Conservation (phyloP, 2,329 filamentous ascomycete genomes). For the Penicillium sp. region DNA sequence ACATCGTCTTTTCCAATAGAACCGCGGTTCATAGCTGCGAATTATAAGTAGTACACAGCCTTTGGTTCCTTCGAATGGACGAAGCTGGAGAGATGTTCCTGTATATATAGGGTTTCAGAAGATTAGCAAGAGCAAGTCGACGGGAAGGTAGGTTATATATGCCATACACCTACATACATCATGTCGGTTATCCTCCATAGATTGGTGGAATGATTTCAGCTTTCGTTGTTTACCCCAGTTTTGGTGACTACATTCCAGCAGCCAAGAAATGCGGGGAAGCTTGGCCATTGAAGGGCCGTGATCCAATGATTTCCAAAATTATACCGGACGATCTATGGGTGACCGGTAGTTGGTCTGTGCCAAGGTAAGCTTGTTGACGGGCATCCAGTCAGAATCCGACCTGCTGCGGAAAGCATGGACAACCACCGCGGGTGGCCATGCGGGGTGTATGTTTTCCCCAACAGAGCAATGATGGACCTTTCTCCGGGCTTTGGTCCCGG, state of each 20-base stretch:
- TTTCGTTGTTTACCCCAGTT: constrained; percentile 4
- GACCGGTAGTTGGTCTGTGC: not conserved
- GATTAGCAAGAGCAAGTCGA: no score
- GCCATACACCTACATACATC: constrained; percentile 2
- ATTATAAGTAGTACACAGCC: not conserved
- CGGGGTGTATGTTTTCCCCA: not conserved
- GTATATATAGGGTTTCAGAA: not conserved
- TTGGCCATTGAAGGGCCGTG: not conserved
- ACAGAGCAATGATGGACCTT: not conserved
- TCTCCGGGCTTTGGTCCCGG: not conserved
- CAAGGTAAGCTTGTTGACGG: not conserved
- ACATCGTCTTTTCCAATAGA: constrained; percentile 11
- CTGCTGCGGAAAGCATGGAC: not conserved
- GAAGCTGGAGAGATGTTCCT: not conserved
- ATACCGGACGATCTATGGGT: not conserved
- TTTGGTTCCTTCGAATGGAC: not conserved
- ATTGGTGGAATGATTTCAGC: not conserved
- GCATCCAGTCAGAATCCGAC: not conserved
- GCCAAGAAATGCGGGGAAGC: constrained; percentile 11
- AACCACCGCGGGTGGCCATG: not conserved
- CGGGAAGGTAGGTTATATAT: not conserved
- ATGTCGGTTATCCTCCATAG: constrained; percentile 1
- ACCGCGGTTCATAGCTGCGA: constrained; percentile 5
- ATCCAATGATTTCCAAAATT: not conserved
- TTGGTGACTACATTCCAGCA: constrained; percentile 1